Evolutionary conservation across 116 monocot genomes (phyloP), one percentile per base, ranked within the genome.

Genomic region (Thalassia testudinum): DNA sequence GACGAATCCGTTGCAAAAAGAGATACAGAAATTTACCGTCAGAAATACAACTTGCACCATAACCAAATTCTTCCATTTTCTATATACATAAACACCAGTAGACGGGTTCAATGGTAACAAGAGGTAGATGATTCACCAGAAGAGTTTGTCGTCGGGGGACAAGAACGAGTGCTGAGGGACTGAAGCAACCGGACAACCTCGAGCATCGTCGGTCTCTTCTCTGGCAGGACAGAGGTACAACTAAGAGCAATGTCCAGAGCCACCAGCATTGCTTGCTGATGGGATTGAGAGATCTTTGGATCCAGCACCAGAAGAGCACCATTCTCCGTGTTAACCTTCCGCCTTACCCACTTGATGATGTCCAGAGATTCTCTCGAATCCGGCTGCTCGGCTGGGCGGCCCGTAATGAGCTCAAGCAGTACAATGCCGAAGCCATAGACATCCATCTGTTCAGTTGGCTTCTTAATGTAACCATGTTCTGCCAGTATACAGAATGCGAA

Each of bases 381-480:
- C 2, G 63, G 74, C 55, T 68, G 70, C 48, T 71, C 68, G 0
- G 77, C 80, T 37, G 47, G 64, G 49, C 70, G 58, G 23, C 85
- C 85, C 0, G 76, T 80, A 27, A 85, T 65, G 55, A 85, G 80
- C 54, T 85, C 80, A 1, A 85, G 68, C 8, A 85, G 62, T 51
- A 85, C 65, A 0, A 85, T 80, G 0, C 85, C 85, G 26, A 71
- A 85, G 71, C 85, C 65, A 45, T 76, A 85, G 20, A 85, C 68
- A 61, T 85, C 85, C 80, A 80, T 77, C 42, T 70, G 64, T 26
- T 80, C 73, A 6, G 80, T 74, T 58, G 80, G 63, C 62, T 77
- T 77, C 59, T 73, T 71, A 7, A 49, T 48, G 55, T 58, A 80
- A 8, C 55, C 57, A 21, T 56, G 20, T 53, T 85, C 85, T 85